A percentile compares a stretch with the other conserved stretches of the same genome.
Evolutionary conservation across 1,284 basidiomycete genomes (phyloP).

Genomic region (Leccinum fallax): DNA sequence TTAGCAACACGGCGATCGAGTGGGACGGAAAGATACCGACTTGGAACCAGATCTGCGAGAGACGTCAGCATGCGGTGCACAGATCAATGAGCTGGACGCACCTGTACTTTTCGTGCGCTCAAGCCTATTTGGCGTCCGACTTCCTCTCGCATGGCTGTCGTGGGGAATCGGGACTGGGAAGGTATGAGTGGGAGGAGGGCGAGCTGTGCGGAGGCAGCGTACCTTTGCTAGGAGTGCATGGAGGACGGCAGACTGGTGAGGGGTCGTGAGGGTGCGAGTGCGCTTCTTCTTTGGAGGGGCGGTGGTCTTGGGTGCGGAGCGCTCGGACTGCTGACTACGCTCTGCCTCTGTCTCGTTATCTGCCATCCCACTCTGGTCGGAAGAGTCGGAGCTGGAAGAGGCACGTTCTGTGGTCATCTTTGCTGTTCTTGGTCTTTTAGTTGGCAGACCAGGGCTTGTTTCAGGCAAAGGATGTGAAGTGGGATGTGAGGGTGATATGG

Average conservation of each 20-base stretch:
- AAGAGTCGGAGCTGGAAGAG: conserved; percentile 40
- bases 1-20: conserved; percentile 19
- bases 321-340: conserved; percentile 39
- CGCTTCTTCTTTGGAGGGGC: conserved; percentile 76
- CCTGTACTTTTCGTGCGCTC: conserved; percentile 85
- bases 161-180: conserved; percentile 78
- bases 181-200: conserved; percentile 1
- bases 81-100: conserved; percentile 40
- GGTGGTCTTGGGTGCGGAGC: conserved; percentile 25
- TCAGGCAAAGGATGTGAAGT: not conserved
- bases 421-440: conserved; percentile 24
- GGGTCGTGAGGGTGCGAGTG: conserved; percentile 79
- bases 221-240: conserved; percentile 82
- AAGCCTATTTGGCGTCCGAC: conserved; percentile 81
- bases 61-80: conserved; percentile 23
- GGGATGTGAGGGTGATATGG: not conserved
- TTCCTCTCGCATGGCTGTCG: conserved; percentile 81
- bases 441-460: conserved; percentile 17
- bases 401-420: conserved; percentile 27
- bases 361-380: conserved; percentile 57
- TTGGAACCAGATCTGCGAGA: conserved; percentile 80
- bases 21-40: conserved; percentile 41
- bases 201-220: conserved; percentile 17
- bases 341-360: conserved; percentile 52
- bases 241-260: conserved; percentile 79